phyloP scores from a whole-genome alignment of 2,329 filamentous ascomycete species.

The Diaporthe capsici region DNA sequence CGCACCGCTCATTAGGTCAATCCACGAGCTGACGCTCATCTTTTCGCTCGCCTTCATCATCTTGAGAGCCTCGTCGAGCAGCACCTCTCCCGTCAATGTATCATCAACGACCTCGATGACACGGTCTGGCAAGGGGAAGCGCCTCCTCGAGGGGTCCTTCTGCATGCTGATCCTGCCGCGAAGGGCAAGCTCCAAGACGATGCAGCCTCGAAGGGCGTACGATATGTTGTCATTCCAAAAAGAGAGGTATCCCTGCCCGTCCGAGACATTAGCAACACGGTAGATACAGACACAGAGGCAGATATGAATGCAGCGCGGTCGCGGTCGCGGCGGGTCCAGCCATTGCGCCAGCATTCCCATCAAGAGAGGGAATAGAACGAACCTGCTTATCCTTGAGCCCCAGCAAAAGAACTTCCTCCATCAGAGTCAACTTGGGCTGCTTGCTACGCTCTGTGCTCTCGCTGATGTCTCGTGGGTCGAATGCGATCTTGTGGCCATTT shows the following conservation, averaged over 20 bases:
- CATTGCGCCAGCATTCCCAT: background rate
- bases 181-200: conserved; percentile 97
- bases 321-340: background rate
- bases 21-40: conserved; percentile 99
- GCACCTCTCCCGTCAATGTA: conserved; percentile 94
- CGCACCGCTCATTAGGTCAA: conserved; percentile 97
- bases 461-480: conserved; percentile 96
- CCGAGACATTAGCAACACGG: conserved; percentile 38
- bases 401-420: conserved; percentile 97
- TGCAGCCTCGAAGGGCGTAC: conserved; percentile 96
- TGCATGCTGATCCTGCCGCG: conserved; percentile 98
- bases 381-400: conserved; percentile 99
- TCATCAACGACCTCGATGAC: conserved; percentile 98
- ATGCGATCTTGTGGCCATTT: conserved; percentile 99
- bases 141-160: conserved; percentile 91
- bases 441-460: conserved; percentile 97
- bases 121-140: conserved; percentile 92
- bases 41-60: conserved; percentile 99
- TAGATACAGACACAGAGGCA: conserved; percentile 16
- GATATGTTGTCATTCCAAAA: conserved; percentile 99
- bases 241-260: conserved; percentile 88
- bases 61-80: conserved; percentile 97
- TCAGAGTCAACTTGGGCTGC: conserved; percentile 97
- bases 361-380: conserved; percentile 50
- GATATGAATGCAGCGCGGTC: background rate